These are phyloP conservation scores for Sclerotinia minor DNA, from an alignment of 2,329 filamentous ascomycete species.

Conservation along the genomic window DNA sequence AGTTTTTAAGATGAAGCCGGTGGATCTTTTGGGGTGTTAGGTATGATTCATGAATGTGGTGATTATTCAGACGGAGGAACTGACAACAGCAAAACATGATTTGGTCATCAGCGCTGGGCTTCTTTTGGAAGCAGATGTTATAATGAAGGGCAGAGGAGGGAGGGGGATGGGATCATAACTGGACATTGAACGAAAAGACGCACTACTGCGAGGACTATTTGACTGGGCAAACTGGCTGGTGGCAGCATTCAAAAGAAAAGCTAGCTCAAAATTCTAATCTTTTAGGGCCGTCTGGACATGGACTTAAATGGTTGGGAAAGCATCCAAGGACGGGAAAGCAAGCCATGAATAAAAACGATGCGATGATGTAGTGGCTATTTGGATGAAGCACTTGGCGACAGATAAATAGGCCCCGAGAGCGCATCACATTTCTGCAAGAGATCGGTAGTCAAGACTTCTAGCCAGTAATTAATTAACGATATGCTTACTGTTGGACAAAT, in stretches of 20 bases:
- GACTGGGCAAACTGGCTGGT: too few relatives aligned
- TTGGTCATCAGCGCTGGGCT: too few relatives aligned
- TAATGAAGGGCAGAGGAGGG: too few relatives aligned
- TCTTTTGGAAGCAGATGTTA: too few relatives aligned
- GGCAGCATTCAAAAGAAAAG: too few relatives aligned
- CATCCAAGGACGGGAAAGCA: too few relatives aligned
- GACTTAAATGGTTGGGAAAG: not conserved
- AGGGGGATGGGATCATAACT: too few relatives aligned
- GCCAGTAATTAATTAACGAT: not conserved
- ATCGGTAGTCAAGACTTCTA: not conserved
- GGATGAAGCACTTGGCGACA: not conserved
- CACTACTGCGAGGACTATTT: too few relatives aligned
- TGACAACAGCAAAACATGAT: not conserved
- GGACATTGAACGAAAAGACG: too few relatives aligned
- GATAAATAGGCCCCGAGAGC: not conserved
- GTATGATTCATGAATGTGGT: not conserved
- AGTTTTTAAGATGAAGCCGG: slow-evolving; percentile 15
- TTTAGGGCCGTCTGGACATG: too few relatives aligned
- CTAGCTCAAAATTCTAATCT: too few relatives aligned
- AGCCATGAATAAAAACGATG: not conserved
- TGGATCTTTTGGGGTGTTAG: not conserved
- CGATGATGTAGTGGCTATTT: not conserved
- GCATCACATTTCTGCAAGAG: not conserved
- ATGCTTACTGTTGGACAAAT: not conserved
- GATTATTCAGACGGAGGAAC: not conserved